A percentile compares a stretch with the other conserved stretches of the same genome.
These are phyloP conservation scores for Pseudohyphozyma bogoriensis DNA, from an alignment of 768 basidiomycete species.

Conservation along the genomic window DNA sequence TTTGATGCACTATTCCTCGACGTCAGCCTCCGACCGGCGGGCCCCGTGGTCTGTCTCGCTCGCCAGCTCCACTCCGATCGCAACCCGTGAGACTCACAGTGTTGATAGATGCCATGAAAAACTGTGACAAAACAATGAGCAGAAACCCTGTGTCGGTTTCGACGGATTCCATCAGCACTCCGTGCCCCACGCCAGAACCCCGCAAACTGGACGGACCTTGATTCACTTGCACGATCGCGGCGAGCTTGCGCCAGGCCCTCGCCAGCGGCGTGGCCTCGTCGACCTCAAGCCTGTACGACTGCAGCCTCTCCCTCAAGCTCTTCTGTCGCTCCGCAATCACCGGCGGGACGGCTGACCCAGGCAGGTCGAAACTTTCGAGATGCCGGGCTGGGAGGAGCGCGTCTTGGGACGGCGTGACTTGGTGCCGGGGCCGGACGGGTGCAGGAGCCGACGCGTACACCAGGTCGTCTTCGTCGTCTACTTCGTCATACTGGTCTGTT, in stretches of 20 bases:
- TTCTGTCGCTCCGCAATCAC: not conserved
- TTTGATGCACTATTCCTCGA: not conserved
- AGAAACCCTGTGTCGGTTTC: conserved; percentile 10
- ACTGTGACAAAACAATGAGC: conserved; percentile 7
- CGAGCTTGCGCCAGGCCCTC: no score
- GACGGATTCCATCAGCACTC: not conserved
- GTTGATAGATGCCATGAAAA: conserved; percentile 18
- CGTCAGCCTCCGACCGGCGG: not conserved
- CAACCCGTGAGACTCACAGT: not conserved
- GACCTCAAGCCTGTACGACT: not conserved
- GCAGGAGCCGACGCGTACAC: not conserved
- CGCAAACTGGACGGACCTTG: not conserved
- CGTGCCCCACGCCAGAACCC: not conserved
- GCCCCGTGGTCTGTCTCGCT: not conserved
- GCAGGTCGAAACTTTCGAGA: not conserved
- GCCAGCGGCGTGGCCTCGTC: no score
- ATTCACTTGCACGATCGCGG: conserved; percentile 1
- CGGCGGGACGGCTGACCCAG: not conserved
- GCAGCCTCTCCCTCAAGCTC: not conserved
- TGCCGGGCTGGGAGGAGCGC: not conserved
- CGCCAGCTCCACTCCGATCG: not conserved
- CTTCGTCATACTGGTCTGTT: not conserved
- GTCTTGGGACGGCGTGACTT: not conserved
- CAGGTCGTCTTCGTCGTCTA: not conserved
- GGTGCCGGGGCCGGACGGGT: not conserved